phyloP scores from a whole-genome alignment of 257 asterid genomes.

The Fraxinus excelsior region DNA sequence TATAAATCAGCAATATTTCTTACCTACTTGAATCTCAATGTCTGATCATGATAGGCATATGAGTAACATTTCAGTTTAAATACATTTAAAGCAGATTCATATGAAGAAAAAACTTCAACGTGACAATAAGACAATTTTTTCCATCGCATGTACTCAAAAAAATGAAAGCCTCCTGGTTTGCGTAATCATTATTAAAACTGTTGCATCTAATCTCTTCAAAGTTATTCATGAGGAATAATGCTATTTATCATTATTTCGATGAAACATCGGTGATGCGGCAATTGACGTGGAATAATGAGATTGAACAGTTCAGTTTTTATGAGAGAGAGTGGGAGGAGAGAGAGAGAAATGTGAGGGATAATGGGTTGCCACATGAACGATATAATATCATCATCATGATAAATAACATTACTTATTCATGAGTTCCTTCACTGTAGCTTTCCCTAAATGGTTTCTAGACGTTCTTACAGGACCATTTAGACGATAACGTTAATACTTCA shows the following conservation, averaged over 20 bases:
- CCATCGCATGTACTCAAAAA: background rate
- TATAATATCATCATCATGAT: no score
- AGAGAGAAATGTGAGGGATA: no score
- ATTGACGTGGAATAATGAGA: no score
- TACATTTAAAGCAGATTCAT: background rate
- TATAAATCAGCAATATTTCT: background rate
- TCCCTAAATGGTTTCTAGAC: background rate
- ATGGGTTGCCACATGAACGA: no score
- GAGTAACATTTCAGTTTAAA: background rate
- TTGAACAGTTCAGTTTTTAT: no score
- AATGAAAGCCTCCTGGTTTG: background rate
- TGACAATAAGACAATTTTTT: background rate
- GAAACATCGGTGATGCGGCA: no score
- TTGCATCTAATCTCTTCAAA: background rate
- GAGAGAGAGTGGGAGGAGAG: no score
- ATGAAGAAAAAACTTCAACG: background rate
- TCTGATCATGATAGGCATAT: background rate
- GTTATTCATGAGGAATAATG: background rate
- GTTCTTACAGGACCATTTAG: background rate
- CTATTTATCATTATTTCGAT: no score
- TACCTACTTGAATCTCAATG: background rate
- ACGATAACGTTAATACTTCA: background rate
- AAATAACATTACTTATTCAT: no score
- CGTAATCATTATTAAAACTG: background rate
- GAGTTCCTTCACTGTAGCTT: background rate